These are phyloP conservation scores for Sarocladium brachiariae DNA, from an alignment of 2,329 filamentous ascomycete species.

Conservation along the genomic window DNA sequence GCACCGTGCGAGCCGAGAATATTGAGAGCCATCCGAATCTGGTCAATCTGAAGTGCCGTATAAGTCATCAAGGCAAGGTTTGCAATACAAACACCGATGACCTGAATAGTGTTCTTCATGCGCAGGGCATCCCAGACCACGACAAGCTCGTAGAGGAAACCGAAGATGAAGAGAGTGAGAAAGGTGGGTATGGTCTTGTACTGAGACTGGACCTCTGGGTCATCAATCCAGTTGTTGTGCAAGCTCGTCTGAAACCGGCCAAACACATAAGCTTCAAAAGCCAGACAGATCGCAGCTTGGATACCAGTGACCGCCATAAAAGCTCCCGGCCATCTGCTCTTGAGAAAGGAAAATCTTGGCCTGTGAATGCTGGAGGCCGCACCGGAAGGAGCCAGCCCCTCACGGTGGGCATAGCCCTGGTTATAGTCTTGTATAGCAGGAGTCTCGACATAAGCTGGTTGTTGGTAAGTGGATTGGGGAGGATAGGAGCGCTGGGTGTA, in stretches of 20 bases:
- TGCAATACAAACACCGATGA: constrained; percentile 90
- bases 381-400: constrained; percentile 28
- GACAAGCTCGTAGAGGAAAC: constrained; percentile 84
- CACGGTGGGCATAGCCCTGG: constrained; percentile 30
- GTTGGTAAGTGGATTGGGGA: constrained; percentile 15
- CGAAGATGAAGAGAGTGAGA: constrained; percentile 93
- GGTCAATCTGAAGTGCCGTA: constrained; percentile 84
- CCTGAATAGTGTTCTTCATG: constrained; percentile 95
- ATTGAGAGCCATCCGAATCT: constrained; percentile 69
- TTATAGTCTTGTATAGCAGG: constrained; percentile 23
- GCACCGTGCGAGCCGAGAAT: constrained; percentile 39
- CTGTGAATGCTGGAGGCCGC: constrained; percentile 24
- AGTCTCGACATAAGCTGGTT: constrained; percentile 23
- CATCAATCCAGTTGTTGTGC: constrained; percentile 28
- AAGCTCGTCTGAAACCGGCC: constrained; percentile 70
- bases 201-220: constrained; percentile 39
- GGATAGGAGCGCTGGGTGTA: constrained; percentile 21
- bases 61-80: constrained; percentile 91
- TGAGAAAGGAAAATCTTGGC: constrained; percentile 57
- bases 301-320: constrained; percentile 69
- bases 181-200: constrained; percentile 84
- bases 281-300: constrained; percentile 75
- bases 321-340: constrained; percentile 78
- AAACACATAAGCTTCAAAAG: constrained; percentile 87
- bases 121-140: constrained; percentile 90